phyloP scores from a whole-genome alignment of 2,329 filamentous ascomycete species.

The Verticillium zaregamsianum region DNA sequence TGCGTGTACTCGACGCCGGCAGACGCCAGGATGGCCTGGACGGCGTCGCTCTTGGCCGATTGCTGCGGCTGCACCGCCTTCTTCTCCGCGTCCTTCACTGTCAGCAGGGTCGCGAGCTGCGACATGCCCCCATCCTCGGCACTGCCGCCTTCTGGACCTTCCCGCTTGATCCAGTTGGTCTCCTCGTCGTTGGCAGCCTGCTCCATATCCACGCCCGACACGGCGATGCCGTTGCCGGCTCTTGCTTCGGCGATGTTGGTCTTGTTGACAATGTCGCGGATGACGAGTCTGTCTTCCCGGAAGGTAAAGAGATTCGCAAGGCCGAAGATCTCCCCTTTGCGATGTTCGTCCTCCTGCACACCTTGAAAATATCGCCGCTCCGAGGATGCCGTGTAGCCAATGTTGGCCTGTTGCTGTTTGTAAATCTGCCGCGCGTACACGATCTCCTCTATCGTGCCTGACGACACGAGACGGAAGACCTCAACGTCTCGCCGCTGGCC shows the following conservation, averaged over 20 bases:
- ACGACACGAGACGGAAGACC: slow-evolving; percentile 85
- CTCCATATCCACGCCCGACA: slow-evolving; percentile 72
- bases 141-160: slow-evolving; percentile 36
- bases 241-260: slow-evolving; percentile 94
- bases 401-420: slow-evolving; percentile 98
- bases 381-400: slow-evolving; percentile 87
- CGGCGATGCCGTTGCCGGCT: slow-evolving; percentile 75
- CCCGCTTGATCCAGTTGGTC: slow-evolving; percentile 37
- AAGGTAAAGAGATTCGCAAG: slow-evolving; percentile 83
- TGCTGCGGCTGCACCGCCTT: slow-evolving; percentile 35
- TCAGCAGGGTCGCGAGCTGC: slow-evolving; percentile 45
- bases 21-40: slow-evolving; percentile 82
- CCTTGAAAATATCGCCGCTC: slow-evolving; percentile 95
- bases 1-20: slow-evolving; percentile 95
- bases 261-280: slow-evolving; percentile 96
- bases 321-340: slow-evolving; percentile 93
- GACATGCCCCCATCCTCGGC: slow-evolving; percentile 62
- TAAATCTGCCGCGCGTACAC: slow-evolving; percentile 97
- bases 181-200: slow-evolving; percentile 51
- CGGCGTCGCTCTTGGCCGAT: slow-evolving; percentile 59
- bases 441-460: slow-evolving; percentile 93
- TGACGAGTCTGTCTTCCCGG: slow-evolving; percentile 70
- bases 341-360: slow-evolving; percentile 75
- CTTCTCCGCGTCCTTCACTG: slow-evolving; percentile 14
- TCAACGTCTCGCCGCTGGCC: slow-evolving; percentile 91